Percentiles rank a stretch among this genome's conserved stretches.
Evolutionary conservation across 2,329 filamentous ascomycete species (phyloP).

Genomic region (Sclerotinia spermophila): DNA sequence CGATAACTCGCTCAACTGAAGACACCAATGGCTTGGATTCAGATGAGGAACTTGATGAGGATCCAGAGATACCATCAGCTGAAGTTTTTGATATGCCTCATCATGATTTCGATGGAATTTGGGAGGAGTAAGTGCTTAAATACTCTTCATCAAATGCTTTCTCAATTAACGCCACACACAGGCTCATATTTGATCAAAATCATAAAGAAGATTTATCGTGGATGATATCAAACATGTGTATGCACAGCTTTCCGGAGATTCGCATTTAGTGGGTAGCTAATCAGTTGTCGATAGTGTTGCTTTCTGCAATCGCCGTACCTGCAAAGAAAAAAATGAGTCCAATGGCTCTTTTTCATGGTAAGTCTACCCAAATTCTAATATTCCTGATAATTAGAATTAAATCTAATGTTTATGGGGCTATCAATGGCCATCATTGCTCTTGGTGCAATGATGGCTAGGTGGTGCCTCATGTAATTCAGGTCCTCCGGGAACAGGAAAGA

Average conservation of each 20-base stretch:
- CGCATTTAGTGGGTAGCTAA: neutral
- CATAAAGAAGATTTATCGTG: slow-evolving; percentile 33
- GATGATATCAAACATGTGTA: slow-evolving; percentile 35
- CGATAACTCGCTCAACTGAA: neutral
- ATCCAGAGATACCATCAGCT: slow-evolving; percentile 25
- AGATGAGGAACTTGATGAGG: neutral
- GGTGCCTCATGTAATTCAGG: neutral
- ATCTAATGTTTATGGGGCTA: neutral
- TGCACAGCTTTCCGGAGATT: neutral
- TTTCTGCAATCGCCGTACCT: slow-evolving; percentile 38
- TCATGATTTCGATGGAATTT: slow-evolving; percentile 27
- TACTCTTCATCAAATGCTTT: neutral
- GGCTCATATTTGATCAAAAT: slow-evolving; percentile 35
- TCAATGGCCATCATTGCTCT: neutral
- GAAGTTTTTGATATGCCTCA: slow-evolving; percentile 32
- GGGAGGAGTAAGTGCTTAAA: slow-evolving; percentile 30
- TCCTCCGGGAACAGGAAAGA: slow-evolving; percentile 78
- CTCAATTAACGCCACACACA: slow-evolving; percentile 19
- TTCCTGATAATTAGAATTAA: neutral
- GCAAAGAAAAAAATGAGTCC: slow-evolving; percentile 88
- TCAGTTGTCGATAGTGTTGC: slow-evolving; percentile 23
- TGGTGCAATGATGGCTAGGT: neutral
- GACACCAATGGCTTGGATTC: neutral
- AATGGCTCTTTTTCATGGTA: slow-evolving; percentile 89
- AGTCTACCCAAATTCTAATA: slow-evolving; percentile 34